Evolutionary conservation across 345 rosid species (phyloP), one percentile per base, ranked within the genome.

Genomic region (Syzygium jambos): DNA sequence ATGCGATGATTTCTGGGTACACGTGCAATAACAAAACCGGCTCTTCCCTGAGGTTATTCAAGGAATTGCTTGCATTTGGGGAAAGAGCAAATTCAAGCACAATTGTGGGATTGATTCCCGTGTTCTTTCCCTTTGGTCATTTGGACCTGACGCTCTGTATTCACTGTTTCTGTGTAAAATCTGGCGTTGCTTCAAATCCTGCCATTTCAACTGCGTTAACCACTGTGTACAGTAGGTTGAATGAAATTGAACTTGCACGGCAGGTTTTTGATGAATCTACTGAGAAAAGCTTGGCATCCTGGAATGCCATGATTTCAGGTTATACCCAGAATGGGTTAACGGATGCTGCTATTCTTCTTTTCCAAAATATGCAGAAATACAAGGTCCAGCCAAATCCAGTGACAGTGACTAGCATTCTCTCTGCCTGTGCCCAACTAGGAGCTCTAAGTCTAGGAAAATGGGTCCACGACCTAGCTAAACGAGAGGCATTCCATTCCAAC

Each of bases 251-350:
- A 90, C 87, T 89, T 55, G 97, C 98, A 5, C 87, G 93, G 51
- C 86, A 88, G 63, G 85, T 93, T 73, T 96, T 96, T 77, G 92
- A 94, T 73, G 95, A 93, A 56, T 89, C 96, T 73, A 86, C 85
- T 11, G 93, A 92, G 43, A 96, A 92, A 91, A 92, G 93, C 89
- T 90, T 95, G 88, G 95, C 98, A 68, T 94, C 95, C 82, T 96
- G 98, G 98, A 96, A 94, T 89, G 95, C 98, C 86, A 95, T 96
- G 95, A 94, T 96, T 78, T 89, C 98, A 5, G 98, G 98, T 86
- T 96, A 94, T 85, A 90, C 97, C 21, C 98, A 96, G 91, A 96
- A 94, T 85, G 98, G 98, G 55, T 90, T 93, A 85, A 94, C 95
- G 52, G 95, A 95, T 80, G 88, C 88, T 4, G 96, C 97, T 2